Percentiles rank a stretch among this genome's conserved stretches.
Conservation (phyloP, 495 filamentous ascomycete species). For the Staphylotrichum tortipilum region DNA sequence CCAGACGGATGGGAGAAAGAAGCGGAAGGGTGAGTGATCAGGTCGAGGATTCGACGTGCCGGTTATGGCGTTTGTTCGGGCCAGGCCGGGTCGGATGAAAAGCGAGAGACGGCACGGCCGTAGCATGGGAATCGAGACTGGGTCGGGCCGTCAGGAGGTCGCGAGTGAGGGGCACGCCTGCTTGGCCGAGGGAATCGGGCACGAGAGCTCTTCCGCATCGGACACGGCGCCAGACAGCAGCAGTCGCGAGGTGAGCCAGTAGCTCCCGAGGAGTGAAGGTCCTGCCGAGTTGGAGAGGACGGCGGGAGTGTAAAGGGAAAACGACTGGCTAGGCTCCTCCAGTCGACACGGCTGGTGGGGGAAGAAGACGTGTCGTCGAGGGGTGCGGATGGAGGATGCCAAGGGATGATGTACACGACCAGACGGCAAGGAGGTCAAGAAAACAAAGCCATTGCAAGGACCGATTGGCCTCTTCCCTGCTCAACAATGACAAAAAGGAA, state of each 20-base stretch:
- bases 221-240: background rate
- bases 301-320: constrained; percentile 18
- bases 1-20: background rate
- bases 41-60: background rate
- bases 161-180: background rate
- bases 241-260: background rate
- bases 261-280: too few relatives aligned
- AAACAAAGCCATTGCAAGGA: constrained; percentile 36
- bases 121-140: constrained; percentile 9
- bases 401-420: constrained; percentile 15
- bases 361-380: constrained; percentile 12
- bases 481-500: constrained; percentile 29
- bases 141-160: constrained; percentile 2
- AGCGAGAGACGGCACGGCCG: constrained; percentile 16
- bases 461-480: constrained; percentile 28
- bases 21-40: background rate
- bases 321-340: constrained; percentile 26
- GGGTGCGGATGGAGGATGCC: constrained; percentile 2
- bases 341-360: constrained; percentile 18
- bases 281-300: constrained; percentile 14
- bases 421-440: constrained; percentile 22
- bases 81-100: constrained; percentile 2
- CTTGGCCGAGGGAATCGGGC: background rate
- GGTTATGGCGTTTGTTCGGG: background rate
- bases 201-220: constrained; percentile 2